Conservation (phyloP, 768 basidiomycete genomes). For the Cyathus striatus region DNA sequence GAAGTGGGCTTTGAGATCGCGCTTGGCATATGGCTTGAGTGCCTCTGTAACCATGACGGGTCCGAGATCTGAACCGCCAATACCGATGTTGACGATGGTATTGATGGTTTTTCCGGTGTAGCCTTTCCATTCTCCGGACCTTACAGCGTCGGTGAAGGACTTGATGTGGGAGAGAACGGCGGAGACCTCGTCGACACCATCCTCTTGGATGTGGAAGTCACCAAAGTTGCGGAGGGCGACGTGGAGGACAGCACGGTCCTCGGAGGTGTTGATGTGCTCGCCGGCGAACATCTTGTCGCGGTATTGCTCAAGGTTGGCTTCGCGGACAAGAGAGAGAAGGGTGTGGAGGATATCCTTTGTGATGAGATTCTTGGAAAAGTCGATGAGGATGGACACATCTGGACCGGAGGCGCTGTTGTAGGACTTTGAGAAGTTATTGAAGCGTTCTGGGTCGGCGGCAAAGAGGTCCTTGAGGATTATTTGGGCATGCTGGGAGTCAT, state of each 20-base stretch:
- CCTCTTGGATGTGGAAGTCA: slow-evolving; percentile 76
- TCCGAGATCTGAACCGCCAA: slow-evolving; percentile 96
- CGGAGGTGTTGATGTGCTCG: slow-evolving; percentile 97
- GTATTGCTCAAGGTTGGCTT: slow-evolving; percentile 79
- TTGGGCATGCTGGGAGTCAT: slow-evolving; percentile 64
- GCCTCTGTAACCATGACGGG: slow-evolving; percentile 99
- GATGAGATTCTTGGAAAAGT: slow-evolving; percentile 97
- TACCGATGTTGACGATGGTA: slow-evolving; percentile 97
- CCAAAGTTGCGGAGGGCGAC: slow-evolving; percentile 81
- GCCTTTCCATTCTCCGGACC: slow-evolving; percentile 90
- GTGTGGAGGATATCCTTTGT: slow-evolving; percentile 76
- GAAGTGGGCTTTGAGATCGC: slow-evolving; percentile 83
- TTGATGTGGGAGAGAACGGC: slow-evolving; percentile 88
- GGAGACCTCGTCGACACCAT: slow-evolving; percentile 77
- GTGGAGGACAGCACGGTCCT: slow-evolving; percentile 95
- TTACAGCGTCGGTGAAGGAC: slow-evolving; percentile 78
- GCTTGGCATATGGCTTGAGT: slow-evolving; percentile 87
- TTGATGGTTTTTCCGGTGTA: slow-evolving; percentile 95
- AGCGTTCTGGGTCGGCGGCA: slow-evolving; percentile 80
- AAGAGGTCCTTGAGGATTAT: slow-evolving; percentile 94
- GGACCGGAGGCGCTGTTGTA: slow-evolving; percentile 66
- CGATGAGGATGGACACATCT: slow-evolving; percentile 79
- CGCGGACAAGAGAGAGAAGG: slow-evolving; percentile 76
- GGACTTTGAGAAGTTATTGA: slow-evolving; percentile 76
- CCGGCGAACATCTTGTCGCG: slow-evolving; percentile 94